phyloP scores from a whole-genome alignment of 805 yeast genomes.

The Kregervanrija delftensis region DNA sequence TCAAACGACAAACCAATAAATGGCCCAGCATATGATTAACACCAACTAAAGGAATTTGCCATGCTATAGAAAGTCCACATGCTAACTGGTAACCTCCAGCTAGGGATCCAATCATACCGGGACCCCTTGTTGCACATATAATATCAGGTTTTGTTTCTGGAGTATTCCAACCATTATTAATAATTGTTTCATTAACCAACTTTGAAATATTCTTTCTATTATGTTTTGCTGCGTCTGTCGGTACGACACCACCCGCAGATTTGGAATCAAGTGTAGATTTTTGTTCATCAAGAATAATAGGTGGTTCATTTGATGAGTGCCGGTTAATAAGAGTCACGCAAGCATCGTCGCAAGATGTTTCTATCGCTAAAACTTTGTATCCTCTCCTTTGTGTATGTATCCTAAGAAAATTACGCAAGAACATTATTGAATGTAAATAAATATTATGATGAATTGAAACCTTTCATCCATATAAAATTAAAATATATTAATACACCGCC shows the following conservation, averaged over 20 bases:
- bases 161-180: conserved; percentile 29
- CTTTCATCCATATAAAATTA: too few relatives aligned
- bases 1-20: conserved; percentile 57
- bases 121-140: conserved; percentile 89
- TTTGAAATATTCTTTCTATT: conserved; percentile 57
- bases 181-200: conserved; percentile 41
- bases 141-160: conserved; percentile 46
- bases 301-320: conserved; percentile 27
- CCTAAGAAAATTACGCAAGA: background rate
- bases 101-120: conserved; percentile 91
- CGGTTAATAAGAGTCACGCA: conserved; percentile 77
- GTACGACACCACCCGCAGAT: conserved; percentile 76
- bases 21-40: conserved; percentile 98
- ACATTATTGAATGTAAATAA: too few relatives aligned
- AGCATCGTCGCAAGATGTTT: conserved; percentile 92
- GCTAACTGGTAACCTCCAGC: conserved; percentile 79
- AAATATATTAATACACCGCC: too few relatives aligned
- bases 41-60: conserved; percentile 73
- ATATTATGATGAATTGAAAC: too few relatives aligned
- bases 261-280: conserved; percentile 63
- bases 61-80: conserved; percentile 75
- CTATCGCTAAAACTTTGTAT: conserved; percentile 77
- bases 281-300: conserved; percentile 48
- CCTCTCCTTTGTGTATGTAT: conserved; percentile 1
- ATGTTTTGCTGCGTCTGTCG: conserved; percentile 75